Conservation (phyloP, 192 early-diverging fungal species). For the Mortierella alpina region DNA sequence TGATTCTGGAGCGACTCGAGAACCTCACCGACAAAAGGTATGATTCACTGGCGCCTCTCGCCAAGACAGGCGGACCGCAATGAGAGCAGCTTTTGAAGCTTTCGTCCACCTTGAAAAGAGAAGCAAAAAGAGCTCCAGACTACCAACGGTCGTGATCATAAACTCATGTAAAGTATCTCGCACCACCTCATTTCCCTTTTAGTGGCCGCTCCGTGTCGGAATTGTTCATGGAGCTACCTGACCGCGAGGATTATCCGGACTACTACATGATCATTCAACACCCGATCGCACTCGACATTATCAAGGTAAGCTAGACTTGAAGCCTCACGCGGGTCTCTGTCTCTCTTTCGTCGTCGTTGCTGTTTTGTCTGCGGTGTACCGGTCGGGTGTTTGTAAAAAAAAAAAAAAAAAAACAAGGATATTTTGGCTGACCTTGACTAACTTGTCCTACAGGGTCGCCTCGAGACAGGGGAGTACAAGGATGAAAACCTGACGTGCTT, state of each 20-base stretch:
- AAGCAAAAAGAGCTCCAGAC: too few relatives aligned
- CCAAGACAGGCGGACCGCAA: background rate
- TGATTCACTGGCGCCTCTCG: background rate
- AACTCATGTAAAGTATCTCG: too few relatives aligned
- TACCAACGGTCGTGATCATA: too few relatives aligned
- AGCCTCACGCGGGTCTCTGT: background rate
- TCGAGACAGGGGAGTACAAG: constrained; percentile 21
- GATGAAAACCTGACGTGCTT: constrained; percentile 12
- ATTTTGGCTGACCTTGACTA: constrained; percentile 3
- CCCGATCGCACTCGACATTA: constrained; percentile 62
- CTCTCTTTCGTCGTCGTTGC: background rate
- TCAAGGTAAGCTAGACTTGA: constrained; percentile 34
- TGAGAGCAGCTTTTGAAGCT: background rate
- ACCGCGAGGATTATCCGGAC: constrained; percentile 56
- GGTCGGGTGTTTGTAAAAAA: background rate
- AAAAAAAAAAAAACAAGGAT: constrained; percentile 68
- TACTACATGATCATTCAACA: constrained; percentile 61
- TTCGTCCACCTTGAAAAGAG: too few relatives aligned
- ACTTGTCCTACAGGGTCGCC: constrained; percentile 1
- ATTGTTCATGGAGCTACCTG: constrained; percentile 54
- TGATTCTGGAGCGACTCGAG: constrained; percentile 27
- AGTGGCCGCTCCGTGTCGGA: constrained; percentile 50
- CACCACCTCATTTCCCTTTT: background rate
- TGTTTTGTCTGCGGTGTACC: background rate
- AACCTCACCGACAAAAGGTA: constrained; percentile 38